Base-by-base conservation (phyloP, 352 stramenopile genomes). In the Phytophthora fragariaefolia region DNA sequence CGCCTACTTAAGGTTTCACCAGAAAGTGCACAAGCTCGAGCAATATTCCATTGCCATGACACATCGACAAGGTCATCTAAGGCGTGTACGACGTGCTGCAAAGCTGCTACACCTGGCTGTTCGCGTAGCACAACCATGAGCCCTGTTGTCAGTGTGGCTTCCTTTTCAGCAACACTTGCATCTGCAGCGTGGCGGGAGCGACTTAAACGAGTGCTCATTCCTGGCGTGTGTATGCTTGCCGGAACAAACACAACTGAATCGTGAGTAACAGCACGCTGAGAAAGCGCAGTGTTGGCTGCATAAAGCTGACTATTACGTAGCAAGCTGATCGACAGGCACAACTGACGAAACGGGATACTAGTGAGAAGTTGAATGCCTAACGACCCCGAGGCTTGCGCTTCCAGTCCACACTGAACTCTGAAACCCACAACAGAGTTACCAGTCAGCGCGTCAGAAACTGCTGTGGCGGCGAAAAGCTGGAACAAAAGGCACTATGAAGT, bases 41-140 rank as follows among this genome's bases (percentile, higher is more conserved):
- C 59, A 49, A 77, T 74, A 56, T 34, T 69, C 65, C 65, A 77
- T 17, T 72, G 54, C 30, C 68, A 66, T 6, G 70, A 77, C 15
- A 59, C 59, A n/a, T 77, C 70, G 2, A 77, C 45, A 6, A 74
- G 38, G 12, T 63, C 59, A 22, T 77, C 70, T 24, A 77, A 51
- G 2, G 45, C 54, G 20, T 65, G 45, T 15, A 77, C 54, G 49
- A 77, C 65, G 45, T 73, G 69, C 18, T 68, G 50, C 27, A 77
- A 49, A 18, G 59, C 55, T 61, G 43, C 65, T 50, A 72, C 26
- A 12, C 30, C n/a, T 17, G 55, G 46, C 32, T 74, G 51, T 32
- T 70, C 52, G 47, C 59, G 65, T 40, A 74, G 40, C 15, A 74
- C 65, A 0, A 74, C 65, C 1, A n/a, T 30, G 12, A 77, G 65